A percentile compares a stretch with the other conserved stretches of the same genome.
phyloP scores from a whole-genome alignment of 108 stramenopile species.

The Cyclotella baltica region DNA sequence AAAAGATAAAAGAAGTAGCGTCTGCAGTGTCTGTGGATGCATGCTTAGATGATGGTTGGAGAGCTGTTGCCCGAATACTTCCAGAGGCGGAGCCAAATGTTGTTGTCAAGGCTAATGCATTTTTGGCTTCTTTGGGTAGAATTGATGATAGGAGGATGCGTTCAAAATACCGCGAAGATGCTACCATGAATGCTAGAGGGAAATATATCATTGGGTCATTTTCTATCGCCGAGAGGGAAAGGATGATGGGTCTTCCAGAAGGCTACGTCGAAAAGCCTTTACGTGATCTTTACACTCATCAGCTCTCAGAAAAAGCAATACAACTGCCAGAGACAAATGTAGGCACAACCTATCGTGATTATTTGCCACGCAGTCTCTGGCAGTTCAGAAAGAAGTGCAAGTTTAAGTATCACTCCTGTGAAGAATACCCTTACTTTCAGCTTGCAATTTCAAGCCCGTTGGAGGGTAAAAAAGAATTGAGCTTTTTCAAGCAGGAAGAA shows the following conservation, averaged over 20 bases:
- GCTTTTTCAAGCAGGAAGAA: constrained; percentile 30
- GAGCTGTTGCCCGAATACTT: constrained; percentile 9
- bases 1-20: constrained; percentile 19
- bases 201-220: constrained; percentile 13
- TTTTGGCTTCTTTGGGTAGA: constrained; percentile 29
- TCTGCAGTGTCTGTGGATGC: constrained; percentile 16
- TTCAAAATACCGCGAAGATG: background rate
- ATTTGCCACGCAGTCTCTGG: constrained; percentile 22
- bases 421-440: constrained; percentile 37
- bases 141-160: constrained; percentile 32
- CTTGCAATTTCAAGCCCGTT: constrained; percentile 32
- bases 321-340: constrained; percentile 28
- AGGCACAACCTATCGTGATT: constrained; percentile 7
- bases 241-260: constrained; percentile 41
- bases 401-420: constrained; percentile 20
- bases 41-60: constrained; percentile 25
- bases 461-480: constrained; percentile 27
- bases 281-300: constrained; percentile 13
- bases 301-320: constrained; percentile 24
- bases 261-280: constrained; percentile 26
- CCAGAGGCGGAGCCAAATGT: background rate
- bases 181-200: background rate
- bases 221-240: constrained; percentile 36
- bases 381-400: constrained; percentile 30
- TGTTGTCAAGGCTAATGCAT: constrained; percentile 37